phyloP scores from a whole-genome alignment of 805 yeast genomes.

The Candida morakotiae region DNA sequence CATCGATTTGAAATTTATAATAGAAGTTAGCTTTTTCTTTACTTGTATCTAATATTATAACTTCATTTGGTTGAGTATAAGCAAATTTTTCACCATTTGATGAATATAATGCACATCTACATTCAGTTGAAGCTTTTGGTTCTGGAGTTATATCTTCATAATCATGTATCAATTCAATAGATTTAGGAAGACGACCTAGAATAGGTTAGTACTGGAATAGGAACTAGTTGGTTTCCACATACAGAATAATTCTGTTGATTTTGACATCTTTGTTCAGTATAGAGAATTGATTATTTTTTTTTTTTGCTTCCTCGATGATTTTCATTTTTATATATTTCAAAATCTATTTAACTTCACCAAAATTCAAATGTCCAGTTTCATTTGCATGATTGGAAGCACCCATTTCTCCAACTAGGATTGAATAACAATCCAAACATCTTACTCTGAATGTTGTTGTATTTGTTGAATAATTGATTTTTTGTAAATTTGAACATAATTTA shows the following conservation, averaged over 20 bases:
- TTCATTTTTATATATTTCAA: slow-evolving; percentile 1
- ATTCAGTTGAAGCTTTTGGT: slow-evolving; percentile 41
- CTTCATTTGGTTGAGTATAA: slow-evolving; percentile 62
- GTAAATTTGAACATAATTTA: slow-evolving; percentile 42
- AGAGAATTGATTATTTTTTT: neutral
- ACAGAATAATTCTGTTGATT: slow-evolving; percentile 36
- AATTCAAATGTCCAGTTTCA: slow-evolving; percentile 54
- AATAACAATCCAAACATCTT: slow-evolving; percentile 54
- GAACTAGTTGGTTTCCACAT: slow-evolving; percentile 15
- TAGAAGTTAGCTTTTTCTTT: slow-evolving; percentile 37
- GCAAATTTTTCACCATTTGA: slow-evolving; percentile 68
- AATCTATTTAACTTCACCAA: slow-evolving; percentile 59
- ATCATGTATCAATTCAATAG: slow-evolving; percentile 48
- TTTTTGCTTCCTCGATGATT: neutral
- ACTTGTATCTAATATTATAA: slow-evolving; percentile 58
- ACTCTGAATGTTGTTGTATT: slow-evolving; percentile 59
- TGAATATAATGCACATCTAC: slow-evolving; percentile 64
- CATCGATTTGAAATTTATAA: slow-evolving; percentile 50
- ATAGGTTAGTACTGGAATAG: slow-evolving; percentile 13
- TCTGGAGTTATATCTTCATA: slow-evolving; percentile 32
- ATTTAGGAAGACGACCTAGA: slow-evolving; percentile 51
- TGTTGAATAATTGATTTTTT: slow-evolving; percentile 54
- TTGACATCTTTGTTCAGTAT: slow-evolving; percentile 22
- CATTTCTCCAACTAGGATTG: slow-evolving; percentile 54
- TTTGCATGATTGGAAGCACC: slow-evolving; percentile 65